Percentiles rank a stretch among this genome's conserved stretches.
Conservation (phyloP, 78 protist species). For the Emiliania huxleyi region DNA sequence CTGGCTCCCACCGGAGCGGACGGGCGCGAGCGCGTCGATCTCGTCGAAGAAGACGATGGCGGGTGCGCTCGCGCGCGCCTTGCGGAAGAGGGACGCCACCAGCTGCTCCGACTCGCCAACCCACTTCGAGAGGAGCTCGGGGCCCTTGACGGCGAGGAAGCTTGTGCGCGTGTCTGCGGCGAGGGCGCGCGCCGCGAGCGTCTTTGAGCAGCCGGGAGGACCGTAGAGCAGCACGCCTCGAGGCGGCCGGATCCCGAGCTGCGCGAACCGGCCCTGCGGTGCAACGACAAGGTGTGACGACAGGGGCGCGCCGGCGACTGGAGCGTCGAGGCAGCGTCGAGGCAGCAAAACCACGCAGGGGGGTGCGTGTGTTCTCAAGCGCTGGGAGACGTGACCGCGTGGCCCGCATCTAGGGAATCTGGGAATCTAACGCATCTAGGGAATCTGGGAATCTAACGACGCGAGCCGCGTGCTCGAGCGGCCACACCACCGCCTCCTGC, state of each 20-base stretch:
- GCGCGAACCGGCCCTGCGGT: constrained; percentile 71
- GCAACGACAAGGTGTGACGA: no score
- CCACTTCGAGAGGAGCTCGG: constrained; percentile 87
- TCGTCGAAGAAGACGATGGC: constrained; percentile 56
- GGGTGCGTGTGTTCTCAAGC: no score
- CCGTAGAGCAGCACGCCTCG: constrained; percentile 65
- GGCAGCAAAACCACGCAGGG: no score
- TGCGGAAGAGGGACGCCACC: constrained; percentile 28
- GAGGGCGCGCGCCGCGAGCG: constrained; percentile 85
- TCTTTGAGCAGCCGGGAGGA: constrained; percentile 71
- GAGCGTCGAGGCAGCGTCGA: no score
- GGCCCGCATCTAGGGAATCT: no score
- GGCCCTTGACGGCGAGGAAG: constrained; percentile 94
- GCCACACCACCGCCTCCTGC: no score
- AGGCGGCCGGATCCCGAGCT: constrained; percentile 91
- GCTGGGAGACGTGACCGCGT: no score
- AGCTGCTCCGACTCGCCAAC: constrained; percentile 66
- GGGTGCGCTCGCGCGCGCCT: constrained; percentile 51
- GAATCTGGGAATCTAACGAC: no score
- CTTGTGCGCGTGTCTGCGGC: constrained; percentile 87
- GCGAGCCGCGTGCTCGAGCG: constrained; percentile 70
- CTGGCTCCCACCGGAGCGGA: not conserved
- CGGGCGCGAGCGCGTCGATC: constrained; percentile 44
- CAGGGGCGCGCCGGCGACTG: no score
- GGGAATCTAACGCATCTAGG: no score